Evolutionary conservation across 2,329 filamentous ascomycete genomes (phyloP), one percentile per base, ranked within the genome.

Genomic region (Grosmannia serpens): DNA sequence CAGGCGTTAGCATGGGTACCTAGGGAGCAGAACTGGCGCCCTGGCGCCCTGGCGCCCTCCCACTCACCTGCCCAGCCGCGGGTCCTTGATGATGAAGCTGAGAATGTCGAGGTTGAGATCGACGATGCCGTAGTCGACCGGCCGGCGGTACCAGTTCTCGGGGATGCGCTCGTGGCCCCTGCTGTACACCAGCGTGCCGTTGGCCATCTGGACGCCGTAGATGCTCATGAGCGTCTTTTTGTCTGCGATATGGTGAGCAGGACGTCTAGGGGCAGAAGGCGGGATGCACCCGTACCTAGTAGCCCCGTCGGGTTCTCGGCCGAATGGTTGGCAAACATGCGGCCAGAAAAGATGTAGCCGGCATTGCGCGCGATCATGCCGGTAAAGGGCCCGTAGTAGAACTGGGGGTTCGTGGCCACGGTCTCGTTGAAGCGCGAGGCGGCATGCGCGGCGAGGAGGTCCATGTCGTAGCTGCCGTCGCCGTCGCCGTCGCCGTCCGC

Each of bases 321-420:
- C 0, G 74, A 74, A 55, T 77, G 70, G 60, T 79, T 79, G 27
- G 71, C 68, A 47, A 75, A 69, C 53, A 79, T 61, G 13, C 75
- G 71, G 10, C 65, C 72, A 2, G 71, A 63, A 60, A 79, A 79
- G 22, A 73, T 64, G 61, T 73, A 77, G 2, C 74, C 77, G 15
- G 78, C 77, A 53, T 78, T 77, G 0, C 75, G 73, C 8, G 72
- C 73, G 24, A 79, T 65, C 56, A 78, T 69, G 17, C 79, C 78
- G 2, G 75, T 77, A 57, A 76, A 74, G 1, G 78, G 79, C 1
- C 77, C 77, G 56, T 52, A 51, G 47, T 44, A 57, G 33, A 57
- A 57, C 31, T 57, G 11, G 22, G 78, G 77, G 64, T 83, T 83
- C 29, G 71, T 74, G 27, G 68, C 66, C 11, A 80, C 73, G 47